Base-by-base conservation (phyloP, 208 protist species). In the Trypanosoma conorhini region DNA sequence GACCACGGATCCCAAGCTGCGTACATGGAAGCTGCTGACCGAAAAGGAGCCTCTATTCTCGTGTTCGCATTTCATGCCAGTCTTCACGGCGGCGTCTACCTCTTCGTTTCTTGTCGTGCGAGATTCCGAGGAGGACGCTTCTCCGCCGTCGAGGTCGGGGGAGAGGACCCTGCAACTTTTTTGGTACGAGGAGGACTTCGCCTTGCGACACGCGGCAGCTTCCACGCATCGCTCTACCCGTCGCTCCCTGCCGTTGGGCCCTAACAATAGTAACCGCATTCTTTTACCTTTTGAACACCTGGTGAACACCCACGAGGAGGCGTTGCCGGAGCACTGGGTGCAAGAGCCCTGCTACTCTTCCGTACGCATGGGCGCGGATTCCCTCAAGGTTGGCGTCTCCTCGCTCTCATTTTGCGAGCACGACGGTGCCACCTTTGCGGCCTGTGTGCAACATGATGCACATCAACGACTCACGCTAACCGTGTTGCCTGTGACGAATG, bases 361-460 rank as follows among this genome's bases (percentile, higher is more conserved):
- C 17, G 42, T 69, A 0, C 35, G 68, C 26, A 57, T 76, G 28
- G 71, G 77, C 52, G 42, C 57, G 19, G 69, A 72, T 1, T 76
- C 74, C 31, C 35, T 83, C n/a, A 65, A 62, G 46, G 48, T 62
- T 1, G 63, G 63, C 33, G 55, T 77, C 0, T 28, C 38, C n/a
- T 78, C 78, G n/a, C 48, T 87, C 12, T 87, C 82, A 44, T 52
- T 87, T 10, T 84, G 72, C 52, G 66, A 68, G 42, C 54, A 68
- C 15, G 67, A 76, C 12, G 60, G 65, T 3, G 46, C 40, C 38
- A 35, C 81, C 0, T 76, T 75, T 60, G 54, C 75, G 12, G 62
- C 70, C 19, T 72, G 60, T 30, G 61, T 74, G 21, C 71, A 76
- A 33, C 38, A n/a, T 31, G 62, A 68, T 38, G 42, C 28, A 1